Conservation (phyloP, 2,329 filamentous ascomycete genomes). For the Fonsecaea monophora region DNA sequence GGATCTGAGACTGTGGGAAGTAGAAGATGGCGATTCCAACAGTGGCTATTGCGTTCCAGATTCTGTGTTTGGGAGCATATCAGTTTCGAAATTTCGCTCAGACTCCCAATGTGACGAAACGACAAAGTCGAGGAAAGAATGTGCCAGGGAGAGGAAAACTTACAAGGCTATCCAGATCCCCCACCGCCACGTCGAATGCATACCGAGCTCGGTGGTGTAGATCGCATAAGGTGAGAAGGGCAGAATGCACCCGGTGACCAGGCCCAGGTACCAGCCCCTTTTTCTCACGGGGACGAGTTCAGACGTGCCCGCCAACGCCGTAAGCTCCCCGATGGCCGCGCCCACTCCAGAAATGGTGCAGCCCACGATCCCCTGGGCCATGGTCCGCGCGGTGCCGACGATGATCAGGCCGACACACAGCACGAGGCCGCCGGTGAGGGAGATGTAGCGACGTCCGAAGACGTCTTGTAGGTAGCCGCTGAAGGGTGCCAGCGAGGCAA, state of each 20-base stretch:
- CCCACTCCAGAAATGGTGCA: conserved; percentile 9
- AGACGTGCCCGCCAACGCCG: conserved; percentile 24
- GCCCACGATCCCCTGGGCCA: conserved; percentile 17
- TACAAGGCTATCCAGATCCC: conserved; percentile 5
- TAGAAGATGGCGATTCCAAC: conserved; percentile 7
- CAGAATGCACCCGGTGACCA: conserved; percentile 12
- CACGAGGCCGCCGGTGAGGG: conserved; percentile 13
- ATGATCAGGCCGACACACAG: conserved; percentile 15
- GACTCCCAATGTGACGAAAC: not conserved
- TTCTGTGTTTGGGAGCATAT: not conserved
- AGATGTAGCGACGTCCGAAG: conserved; percentile 18
- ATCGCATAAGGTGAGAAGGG: conserved; percentile 23
- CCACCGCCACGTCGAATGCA: conserved; percentile 10
- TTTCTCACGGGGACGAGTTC: conserved; percentile 28
- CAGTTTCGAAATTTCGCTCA: too few species aligned
- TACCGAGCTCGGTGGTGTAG: not conserved
- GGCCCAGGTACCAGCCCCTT: conserved; percentile 15
- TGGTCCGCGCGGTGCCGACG: conserved; percentile 7
- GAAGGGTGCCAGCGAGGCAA: conserved; percentile 20
- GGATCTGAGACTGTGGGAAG: conserved; percentile 9
- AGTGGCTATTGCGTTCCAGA: conserved; percentile 4
- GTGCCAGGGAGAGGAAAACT: not conserved
- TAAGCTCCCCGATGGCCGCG: conserved; percentile 23
- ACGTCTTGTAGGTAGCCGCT: conserved; percentile 25
- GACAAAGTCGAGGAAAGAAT: not conserved